These are phyloP conservation scores for Stachybotrys chlorohalonatus DNA, from an alignment of 2,329 filamentous ascomycete species.

Conservation along the genomic window DNA sequence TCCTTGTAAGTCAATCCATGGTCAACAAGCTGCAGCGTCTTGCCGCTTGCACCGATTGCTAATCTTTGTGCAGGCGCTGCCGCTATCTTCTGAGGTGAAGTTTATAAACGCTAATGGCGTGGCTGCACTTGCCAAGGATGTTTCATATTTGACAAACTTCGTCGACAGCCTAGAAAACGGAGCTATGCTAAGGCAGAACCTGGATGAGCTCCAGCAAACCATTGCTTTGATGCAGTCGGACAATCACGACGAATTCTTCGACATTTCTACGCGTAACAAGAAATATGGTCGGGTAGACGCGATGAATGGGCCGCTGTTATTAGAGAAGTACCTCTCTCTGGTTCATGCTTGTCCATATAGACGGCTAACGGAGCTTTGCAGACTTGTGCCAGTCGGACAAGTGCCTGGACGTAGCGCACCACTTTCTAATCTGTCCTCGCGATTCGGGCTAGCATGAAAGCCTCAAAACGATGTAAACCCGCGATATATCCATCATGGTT, in stretches of 20 bases:
- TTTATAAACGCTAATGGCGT: conserved; percentile 85
- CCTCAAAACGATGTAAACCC: not conserved
- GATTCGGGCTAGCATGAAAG: conserved; percentile 54
- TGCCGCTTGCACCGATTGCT: not conserved
- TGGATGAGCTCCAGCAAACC: conserved; percentile 91
- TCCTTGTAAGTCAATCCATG: conserved; percentile 47
- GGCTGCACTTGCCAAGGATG: conserved; percentile 70
- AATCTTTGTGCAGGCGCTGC: conserved; percentile 48
- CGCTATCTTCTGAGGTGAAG: conserved; percentile 69
- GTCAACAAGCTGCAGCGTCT: not conserved
- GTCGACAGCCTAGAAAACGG: conserved; percentile 77
- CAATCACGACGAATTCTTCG: conserved; percentile 95
- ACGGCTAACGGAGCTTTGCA: conserved; percentile 23
- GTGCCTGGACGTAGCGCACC: conserved; percentile 52
- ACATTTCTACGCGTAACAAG: conserved; percentile 79
- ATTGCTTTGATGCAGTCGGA: conserved; percentile 79
- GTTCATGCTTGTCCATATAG: not conserved
- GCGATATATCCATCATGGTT: no score
- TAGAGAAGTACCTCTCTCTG: conserved; percentile 68
- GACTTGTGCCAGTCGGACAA: conserved; percentile 55
- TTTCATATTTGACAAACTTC: conserved; percentile 75
- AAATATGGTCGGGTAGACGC: conserved; percentile 92
- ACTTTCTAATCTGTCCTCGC: conserved; percentile 63
- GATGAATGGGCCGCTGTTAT: conserved; percentile 73
- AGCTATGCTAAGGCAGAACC: conserved; percentile 76